Percentiles rank a stretch among this genome's conserved stretches.
phyloP scores from a whole-genome alignment of 164 flowering plant genomes.

The Dillenia turbinata region DNA sequence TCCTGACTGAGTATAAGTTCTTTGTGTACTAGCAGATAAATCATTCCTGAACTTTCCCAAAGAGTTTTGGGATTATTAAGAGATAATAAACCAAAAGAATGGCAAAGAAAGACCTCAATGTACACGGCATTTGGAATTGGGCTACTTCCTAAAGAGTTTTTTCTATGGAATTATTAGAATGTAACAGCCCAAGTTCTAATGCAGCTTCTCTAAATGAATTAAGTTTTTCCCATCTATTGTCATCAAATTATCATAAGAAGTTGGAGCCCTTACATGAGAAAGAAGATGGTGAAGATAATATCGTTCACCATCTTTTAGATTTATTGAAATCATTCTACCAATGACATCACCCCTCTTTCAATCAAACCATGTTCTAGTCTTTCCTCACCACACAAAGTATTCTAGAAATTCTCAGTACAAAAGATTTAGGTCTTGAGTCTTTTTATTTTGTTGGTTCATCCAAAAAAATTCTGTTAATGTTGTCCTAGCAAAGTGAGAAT shows the following conservation, averaged over 20 bases:
- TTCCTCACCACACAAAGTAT: too few relatives aligned
- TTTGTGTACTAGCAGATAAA: background rate
- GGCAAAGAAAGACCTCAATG: slow-evolving; percentile 6
- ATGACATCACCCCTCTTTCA: too few relatives aligned
- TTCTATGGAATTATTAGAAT: background rate
- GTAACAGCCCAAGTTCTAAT: background rate
- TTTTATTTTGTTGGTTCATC: background rate
- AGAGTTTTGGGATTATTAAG: background rate
- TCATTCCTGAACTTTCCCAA: background rate
- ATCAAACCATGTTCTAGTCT: too few relatives aligned
- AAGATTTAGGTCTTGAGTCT: background rate
- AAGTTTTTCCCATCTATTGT: background rate
- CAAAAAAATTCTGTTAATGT: background rate
- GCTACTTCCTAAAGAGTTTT: slow-evolving; percentile 1
- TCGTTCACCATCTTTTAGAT: background rate
- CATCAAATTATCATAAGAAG: background rate
- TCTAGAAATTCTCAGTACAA: too few relatives aligned
- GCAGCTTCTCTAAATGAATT: background rate
- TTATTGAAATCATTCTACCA: background rate
- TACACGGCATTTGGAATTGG: background rate
- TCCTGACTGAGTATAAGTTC: background rate
- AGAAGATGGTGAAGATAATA: slow-evolving; percentile 4
- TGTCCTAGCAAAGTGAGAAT: too few relatives aligned
- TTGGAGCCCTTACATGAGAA: slow-evolving; percentile 1
- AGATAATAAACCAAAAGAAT: background rate